Evolutionary conservation across 2,329 filamentous ascomycete species (phyloP), one percentile per base, ranked within the genome.

Genomic region (Juglanconis oblonga): DNA sequence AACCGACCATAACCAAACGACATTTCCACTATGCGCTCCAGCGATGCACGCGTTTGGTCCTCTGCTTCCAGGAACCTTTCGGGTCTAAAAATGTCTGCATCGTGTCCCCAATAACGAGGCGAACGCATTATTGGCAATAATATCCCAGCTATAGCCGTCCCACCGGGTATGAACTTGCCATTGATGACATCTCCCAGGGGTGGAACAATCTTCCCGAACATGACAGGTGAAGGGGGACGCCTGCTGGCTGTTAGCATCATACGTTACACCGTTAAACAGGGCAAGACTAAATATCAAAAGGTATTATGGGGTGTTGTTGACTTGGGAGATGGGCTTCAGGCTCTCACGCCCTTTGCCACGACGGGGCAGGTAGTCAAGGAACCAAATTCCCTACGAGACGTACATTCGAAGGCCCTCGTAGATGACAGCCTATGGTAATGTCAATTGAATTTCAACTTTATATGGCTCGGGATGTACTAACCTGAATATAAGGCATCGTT

Each of bases 21-120:
- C 24, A 76, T 65, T 33, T 75, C 74, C 44, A 73, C 63, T 0
- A 68, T 71, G 7, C 66, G 65, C 44, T 72, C 66, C 67, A 74
- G 76, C 11, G 64, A 63, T 14, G 62, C 63, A 51, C 70, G 66
- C 13, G 69, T 67, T 0, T 68, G 66, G 1, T 59, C 59, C 5
- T 79, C 85, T 2, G 81, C 66, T 4, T 70, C 74, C 44, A 74
- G 70, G 85, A 85, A 89, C 29, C 86, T 77, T 64, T 87, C 84
- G 0, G 86, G 86, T 3, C 79, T 74, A 71, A 87, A 88, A 2
- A 78, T 69, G 7, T 87, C 82, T 1, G 82, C 83, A 64, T 87
- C 81, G 0, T 76, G 67, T 5, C 86, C 86, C 50, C 58, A 65
- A 11, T 59, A 24, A 10, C 49, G 61, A 4, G 29, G 42, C 0